Evolutionary conservation across 2,329 filamentous ascomycete genomes (phyloP), one percentile per base, ranked within the genome.

Genomic region (Colletotrichum brevisporum): DNA sequence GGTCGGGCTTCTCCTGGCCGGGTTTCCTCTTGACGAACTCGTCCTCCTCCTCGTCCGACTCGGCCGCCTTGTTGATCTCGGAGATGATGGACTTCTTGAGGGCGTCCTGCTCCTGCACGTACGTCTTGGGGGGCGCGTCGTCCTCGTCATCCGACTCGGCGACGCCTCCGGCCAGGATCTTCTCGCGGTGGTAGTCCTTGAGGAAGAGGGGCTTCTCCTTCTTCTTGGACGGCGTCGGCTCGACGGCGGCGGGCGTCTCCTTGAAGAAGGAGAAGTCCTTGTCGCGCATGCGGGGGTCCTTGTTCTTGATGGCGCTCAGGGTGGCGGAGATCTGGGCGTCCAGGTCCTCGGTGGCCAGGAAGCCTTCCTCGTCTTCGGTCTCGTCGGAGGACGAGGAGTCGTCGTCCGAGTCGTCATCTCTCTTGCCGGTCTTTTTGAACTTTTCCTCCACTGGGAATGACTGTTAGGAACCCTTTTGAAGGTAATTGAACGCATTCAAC

Each of bases 271-370:
- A 94, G 72, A 87, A 86, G 41, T 91, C 87, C 71, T 90, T 87
- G 79, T 98, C 93, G 84, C 98, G 98, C 58, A 99, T 90, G 60
- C 93, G 88, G 31, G 96, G 96, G 76, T 99, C 96, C 79, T 97
- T 98, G 76, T 89, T 92, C 74, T 91, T 91, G 76, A 99, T 95
- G 50, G 96, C 96, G 72, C 93, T 87, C 24, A 99, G 86, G 0
- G 95, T 97, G 26, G 92, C 94, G 54, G 91, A 91, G 73, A 98
- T 97, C 76, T 98, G 91, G 15, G 90, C 89, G 78, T 99, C 96
- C 51, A 98, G 86, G 41, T 91, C 91, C 76, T 93, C 91, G 16
- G 95, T 98, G 36, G 91, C 94, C 13, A 99, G 85, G 73, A 96
- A 93, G 62, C 92, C 96, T 31, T 93, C 91, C 73, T 98, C 95